phyloP scores from a whole-genome alignment of 2,329 filamentous ascomycete genomes.

The Diaporthe eres region DNA sequence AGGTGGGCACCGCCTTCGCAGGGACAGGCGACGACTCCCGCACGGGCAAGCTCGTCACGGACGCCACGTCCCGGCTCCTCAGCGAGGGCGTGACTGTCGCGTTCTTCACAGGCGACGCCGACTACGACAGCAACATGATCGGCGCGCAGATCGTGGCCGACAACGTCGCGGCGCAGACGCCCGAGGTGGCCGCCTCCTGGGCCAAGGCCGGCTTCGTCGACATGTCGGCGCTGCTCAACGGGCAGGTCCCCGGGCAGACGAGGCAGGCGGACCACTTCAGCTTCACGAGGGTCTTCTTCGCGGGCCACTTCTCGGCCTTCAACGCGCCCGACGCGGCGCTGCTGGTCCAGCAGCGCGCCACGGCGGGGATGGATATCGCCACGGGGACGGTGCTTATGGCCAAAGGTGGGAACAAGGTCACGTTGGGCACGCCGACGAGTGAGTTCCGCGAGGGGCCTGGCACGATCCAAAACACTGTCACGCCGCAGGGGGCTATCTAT shows the following conservation, averaged over 20 bases:
- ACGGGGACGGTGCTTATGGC: conserved; percentile 51
- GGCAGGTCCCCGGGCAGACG: conserved; percentile 69
- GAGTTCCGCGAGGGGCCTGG: conserved; percentile 21
- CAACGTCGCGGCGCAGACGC: conserved; percentile 62
- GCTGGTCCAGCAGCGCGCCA: conserved; percentile 64
- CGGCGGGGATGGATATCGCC: conserved; percentile 61
- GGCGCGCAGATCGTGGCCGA: conserved; percentile 59
- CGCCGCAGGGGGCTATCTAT: conserved; percentile 11
- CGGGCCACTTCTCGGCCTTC: conserved; percentile 66
- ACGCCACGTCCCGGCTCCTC: conserved; percentile 63
- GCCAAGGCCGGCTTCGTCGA: conserved; percentile 76
- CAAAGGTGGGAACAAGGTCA: background rate
- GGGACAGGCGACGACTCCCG: conserved; percentile 49
- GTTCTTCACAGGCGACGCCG: conserved; percentile 69
- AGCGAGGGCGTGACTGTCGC: conserved; percentile 67
- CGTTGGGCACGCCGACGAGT: conserved; percentile 13
- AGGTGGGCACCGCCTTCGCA: conserved; percentile 59
- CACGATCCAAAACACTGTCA: conserved; percentile 4
- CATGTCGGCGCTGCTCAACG: conserved; percentile 72
- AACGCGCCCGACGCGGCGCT: conserved; percentile 62
- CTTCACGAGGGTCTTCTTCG: conserved; percentile 68
- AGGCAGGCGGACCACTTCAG: conserved; percentile 76
- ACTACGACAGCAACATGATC: conserved; percentile 66
- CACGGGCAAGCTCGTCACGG: conserved; percentile 49
- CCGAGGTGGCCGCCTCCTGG: conserved; percentile 53